phyloP scores from a whole-genome alignment of 805 yeast species.

The Suhomyces pyralidae region DNA sequence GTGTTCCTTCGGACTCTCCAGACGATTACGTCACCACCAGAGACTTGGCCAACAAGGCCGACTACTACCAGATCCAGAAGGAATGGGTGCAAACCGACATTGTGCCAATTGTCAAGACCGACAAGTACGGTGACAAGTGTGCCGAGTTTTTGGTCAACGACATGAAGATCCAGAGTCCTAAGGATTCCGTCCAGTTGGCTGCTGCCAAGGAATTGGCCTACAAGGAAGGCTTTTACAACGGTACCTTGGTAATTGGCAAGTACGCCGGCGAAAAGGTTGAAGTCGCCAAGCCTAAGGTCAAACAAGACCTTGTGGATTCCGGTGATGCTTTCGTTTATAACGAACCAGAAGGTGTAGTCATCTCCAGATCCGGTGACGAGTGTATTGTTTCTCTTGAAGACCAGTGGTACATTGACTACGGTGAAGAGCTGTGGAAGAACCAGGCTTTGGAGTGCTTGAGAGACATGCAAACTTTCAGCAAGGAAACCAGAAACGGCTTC shows the following conservation, averaged over 20 bases:
- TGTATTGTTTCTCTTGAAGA: constrained; percentile 97
- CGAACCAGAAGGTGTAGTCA: constrained; percentile 88
- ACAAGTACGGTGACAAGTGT: constrained; percentile 81
- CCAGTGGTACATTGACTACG: constrained; percentile 97
- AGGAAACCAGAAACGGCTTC: constrained; percentile 86
- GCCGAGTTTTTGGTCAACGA: constrained; percentile 84
- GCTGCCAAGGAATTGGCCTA: constrained; percentile 92
- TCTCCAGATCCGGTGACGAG: constrained; percentile 94
- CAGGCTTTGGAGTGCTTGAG: constrained; percentile 77
- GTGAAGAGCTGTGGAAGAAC: constrained; percentile 87
- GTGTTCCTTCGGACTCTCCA: constrained; percentile 98
- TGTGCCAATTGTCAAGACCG: constrained; percentile 72
- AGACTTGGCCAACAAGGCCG: constrained; percentile 86
- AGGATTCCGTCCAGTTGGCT: constrained; percentile 81
- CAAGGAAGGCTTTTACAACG: constrained; percentile 94
- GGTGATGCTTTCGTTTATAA: constrained; percentile 86
- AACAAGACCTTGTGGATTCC: constrained; percentile 70
- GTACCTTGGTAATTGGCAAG: constrained; percentile 74
- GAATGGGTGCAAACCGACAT: constrained; percentile 82
- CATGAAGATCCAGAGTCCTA: constrained; percentile 90
- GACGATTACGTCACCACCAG: constrained; percentile 88
- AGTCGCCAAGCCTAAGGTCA: constrained; percentile 83
- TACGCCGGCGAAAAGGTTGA: constrained; percentile 90
- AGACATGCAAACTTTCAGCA: constrained; percentile 70
- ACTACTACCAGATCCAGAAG: constrained; percentile 76